phyloP scores from a whole-genome alignment of 441 rosid species.

The Croton setiger region DNA sequence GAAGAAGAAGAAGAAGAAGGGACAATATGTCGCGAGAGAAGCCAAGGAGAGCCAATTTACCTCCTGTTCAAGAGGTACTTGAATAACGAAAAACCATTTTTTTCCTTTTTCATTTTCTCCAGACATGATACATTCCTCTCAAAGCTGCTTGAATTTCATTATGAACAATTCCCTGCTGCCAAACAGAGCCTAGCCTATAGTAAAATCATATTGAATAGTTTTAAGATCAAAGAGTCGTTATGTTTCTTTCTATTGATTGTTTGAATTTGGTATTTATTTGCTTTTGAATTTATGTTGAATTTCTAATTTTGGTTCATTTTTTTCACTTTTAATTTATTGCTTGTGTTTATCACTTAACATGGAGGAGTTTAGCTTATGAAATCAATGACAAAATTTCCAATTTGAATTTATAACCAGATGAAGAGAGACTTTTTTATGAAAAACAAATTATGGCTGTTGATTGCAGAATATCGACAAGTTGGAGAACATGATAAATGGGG shows the following conservation, averaged over 20 bases:
- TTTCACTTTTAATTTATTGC: too few relatives aligned
- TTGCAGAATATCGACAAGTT: constrained; percentile 77
- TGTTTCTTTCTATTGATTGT: neutral
- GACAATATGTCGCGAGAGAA: constrained; percentile 67
- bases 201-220: neutral
- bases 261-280: neutral
- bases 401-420: neutral
- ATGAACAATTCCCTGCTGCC: neutral
- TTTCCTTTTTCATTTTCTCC: neutral
- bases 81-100: neutral
- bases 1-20: constrained; percentile 5
- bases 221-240: neutral
- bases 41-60: constrained; percentile 44
- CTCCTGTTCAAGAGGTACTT: constrained; percentile 77
- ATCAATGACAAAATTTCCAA: neutral
- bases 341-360: too few relatives aligned
- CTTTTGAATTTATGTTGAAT: neutral
- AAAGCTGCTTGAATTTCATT: neutral
- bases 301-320: too few relatives aligned
- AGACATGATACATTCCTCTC: neutral
- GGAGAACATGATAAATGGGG: constrained; percentile 66
- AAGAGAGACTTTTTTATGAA: neutral
- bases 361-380: too few relatives aligned
- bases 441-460: neutral
- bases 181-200: neutral